phyloP scores from a whole-genome alignment of 2,329 filamentous ascomycete species.

The Ophiognomonia clavigignenti-juglandacearum region DNA sequence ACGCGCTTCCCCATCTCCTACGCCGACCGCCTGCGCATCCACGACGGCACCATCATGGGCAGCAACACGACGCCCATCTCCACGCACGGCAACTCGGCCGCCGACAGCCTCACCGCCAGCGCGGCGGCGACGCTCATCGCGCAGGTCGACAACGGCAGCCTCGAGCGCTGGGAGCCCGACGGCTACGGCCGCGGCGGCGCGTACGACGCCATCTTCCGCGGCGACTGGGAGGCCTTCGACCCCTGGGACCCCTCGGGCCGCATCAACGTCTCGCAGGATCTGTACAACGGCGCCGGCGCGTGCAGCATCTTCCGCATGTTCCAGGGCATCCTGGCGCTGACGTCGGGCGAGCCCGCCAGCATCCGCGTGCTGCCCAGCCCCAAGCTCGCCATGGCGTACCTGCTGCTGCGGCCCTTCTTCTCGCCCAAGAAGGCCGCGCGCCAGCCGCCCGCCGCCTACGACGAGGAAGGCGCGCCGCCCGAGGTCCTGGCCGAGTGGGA shows the following conservation, averaged over 20 bases:
- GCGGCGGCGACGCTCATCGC: slow-evolving; percentile 51
- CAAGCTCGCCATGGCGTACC: slow-evolving; percentile 43
- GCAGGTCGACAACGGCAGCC: slow-evolving; percentile 65
- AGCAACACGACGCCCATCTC: slow-evolving; percentile 24
- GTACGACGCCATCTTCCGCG: slow-evolving; percentile 49
- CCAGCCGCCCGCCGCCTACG: slow-evolving; percentile 29
- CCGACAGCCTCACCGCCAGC: slow-evolving; percentile 21
- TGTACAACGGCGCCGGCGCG: slow-evolving; percentile 54
- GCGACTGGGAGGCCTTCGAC: slow-evolving; percentile 51
- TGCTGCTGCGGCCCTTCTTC: slow-evolving; percentile 49
- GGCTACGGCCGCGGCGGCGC: slow-evolving; percentile 59
- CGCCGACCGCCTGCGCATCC: slow-evolving; percentile 64
- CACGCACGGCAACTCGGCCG: slow-evolving; percentile 25
- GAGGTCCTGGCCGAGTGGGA: slow-evolving; percentile 40
- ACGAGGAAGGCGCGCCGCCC: slow-evolving; percentile 22
- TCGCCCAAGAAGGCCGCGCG: slow-evolving; percentile 37
- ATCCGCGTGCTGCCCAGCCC: slow-evolving; percentile 43
- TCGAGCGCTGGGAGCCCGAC: slow-evolving; percentile 67
- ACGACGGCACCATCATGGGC: slow-evolving; percentile 40
- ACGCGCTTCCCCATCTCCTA: slow-evolving; percentile 61
- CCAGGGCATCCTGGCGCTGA: slow-evolving; percentile 51
- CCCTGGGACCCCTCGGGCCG: slow-evolving; percentile 51
- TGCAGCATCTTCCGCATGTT: slow-evolving; percentile 57
- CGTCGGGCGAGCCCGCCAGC: slow-evolving; percentile 44
- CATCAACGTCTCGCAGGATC: slow-evolving; percentile 47